Evolutionary conservation across 164 flowering plant genomes (phyloP).

Genomic region (Berberis thunbergii): DNA sequence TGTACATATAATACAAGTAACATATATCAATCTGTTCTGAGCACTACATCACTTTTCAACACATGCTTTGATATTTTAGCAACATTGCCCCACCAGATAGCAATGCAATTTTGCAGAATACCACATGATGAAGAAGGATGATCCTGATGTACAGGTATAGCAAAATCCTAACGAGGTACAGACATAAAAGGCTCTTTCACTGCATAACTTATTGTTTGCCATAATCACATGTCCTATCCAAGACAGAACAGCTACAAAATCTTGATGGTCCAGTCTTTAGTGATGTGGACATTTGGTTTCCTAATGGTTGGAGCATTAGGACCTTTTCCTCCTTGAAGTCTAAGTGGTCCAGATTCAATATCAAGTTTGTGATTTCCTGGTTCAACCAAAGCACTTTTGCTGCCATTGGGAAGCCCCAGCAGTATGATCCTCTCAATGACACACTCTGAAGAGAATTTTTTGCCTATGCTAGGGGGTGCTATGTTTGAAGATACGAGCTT

Average conservation of each 20-base stretch:
- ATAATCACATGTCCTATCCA: background rate
- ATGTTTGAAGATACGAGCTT: conserved; percentile 50
- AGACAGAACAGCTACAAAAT: conserved; percentile 32
- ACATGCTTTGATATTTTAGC: too few relatives aligned
- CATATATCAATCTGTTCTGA: too few relatives aligned
- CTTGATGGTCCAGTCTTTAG: conserved; percentile 79
- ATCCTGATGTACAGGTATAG: too few relatives aligned
- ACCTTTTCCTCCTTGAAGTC: conserved; percentile 26
- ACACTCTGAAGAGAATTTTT: conserved; percentile 37
- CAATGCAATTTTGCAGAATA: too few relatives aligned
- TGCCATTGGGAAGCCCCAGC: conserved; percentile 42
- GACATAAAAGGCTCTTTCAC: background rate
- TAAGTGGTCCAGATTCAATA: conserved; percentile 60
- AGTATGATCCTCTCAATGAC: conserved; percentile 76
- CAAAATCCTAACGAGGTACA: too few relatives aligned
- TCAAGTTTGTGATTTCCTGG: conserved; percentile 49
- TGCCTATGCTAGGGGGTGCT: conserved; percentile 22
- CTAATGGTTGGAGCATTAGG: conserved; percentile 51
- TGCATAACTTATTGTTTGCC: background rate
- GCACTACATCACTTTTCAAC: too few relatives aligned
- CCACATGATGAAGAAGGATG: too few relatives aligned
- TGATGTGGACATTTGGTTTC: conserved; percentile 59
- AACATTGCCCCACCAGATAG: too few relatives aligned
- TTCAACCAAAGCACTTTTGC: conserved; percentile 56
- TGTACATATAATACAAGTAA: too few relatives aligned